Evolutionary conservation across 345 rosid species (phyloP).

Genomic region (Sisymbrium altissimum): DNA sequence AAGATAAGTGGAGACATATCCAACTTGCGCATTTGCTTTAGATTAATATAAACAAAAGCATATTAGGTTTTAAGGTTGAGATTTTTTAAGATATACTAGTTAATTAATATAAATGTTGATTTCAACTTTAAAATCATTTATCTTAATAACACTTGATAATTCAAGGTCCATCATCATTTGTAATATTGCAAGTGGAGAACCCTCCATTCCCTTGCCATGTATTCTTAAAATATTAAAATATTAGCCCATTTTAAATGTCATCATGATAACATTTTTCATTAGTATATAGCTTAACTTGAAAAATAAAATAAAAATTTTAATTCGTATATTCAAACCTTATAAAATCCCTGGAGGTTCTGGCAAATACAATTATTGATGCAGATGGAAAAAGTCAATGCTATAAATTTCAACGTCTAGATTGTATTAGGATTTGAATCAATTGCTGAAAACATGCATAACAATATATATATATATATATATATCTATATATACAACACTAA

Average conservation of each 20-base stretch:
- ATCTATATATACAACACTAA: no score
- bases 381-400: constrained; percentile 13
- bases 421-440: not conserved
- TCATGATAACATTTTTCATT: constrained; percentile 24
- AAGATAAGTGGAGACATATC: constrained; percentile 35
- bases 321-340: constrained; percentile 20
- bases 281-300: constrained; percentile 2
- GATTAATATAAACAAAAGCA: constrained; percentile 13
- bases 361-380: constrained; percentile 19
- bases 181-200: constrained; percentile 36
- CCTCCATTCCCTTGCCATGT: constrained; percentile 19
- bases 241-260: constrained; percentile 11
- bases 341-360: constrained; percentile 21
- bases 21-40: constrained; percentile 36
- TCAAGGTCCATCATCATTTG: constrained; percentile 32
- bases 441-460: constrained; percentile 7
- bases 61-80: constrained; percentile 38
- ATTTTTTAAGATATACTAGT: constrained; percentile 8
- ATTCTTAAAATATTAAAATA: not conserved
- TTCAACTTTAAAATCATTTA: constrained; percentile 31
- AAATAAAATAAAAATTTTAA: no score
- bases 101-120: constrained; percentile 8
- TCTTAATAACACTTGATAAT: constrained; percentile 24
- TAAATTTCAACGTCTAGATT: not conserved
- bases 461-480: not conserved